Evolutionary conservation across 2,329 filamentous ascomycete genomes (phyloP).

Genomic region (Colletotrichum phormii): DNA sequence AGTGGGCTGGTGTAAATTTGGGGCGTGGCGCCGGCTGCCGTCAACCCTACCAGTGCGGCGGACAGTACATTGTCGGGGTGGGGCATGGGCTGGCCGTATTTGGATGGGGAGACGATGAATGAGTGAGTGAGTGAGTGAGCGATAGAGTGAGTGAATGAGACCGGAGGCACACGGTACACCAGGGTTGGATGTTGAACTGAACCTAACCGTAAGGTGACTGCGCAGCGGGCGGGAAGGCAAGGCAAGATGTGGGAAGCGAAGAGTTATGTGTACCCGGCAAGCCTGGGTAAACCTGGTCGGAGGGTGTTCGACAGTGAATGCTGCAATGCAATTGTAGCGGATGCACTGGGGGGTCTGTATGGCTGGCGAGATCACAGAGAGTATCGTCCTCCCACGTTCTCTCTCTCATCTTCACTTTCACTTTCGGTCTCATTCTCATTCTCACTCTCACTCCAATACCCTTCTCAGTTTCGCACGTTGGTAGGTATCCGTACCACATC

Average conservation of each 20-base stretch:
- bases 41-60: constrained; percentile 35
- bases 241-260: constrained; percentile 2
- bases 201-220: not conserved
- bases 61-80: constrained; percentile 22
- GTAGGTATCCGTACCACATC: not conserved
- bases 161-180: not conserved
- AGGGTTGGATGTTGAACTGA: constrained; percentile 3
- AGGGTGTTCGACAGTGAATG: not conserved
- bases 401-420: not conserved
- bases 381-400: not conserved
- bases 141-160: not conserved
- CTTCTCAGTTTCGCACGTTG: not conserved
- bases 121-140: not conserved
- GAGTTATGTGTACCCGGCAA: constrained; percentile 19
- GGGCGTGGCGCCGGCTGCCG: constrained; percentile 36
- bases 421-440: not conserved
- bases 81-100: constrained; percentile 13
- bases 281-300: constrained; percentile 16
- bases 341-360: not conserved
- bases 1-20: constrained; percentile 34
- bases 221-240: not conserved
- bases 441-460: not conserved
- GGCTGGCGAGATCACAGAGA: constrained; percentile 8
- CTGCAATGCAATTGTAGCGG: not conserved
- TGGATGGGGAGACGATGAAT: constrained; percentile 12